Evolutionary conservation across 1,139 yeast genomes (phyloP).

Genomic region (Spathaspora sp.): DNA sequence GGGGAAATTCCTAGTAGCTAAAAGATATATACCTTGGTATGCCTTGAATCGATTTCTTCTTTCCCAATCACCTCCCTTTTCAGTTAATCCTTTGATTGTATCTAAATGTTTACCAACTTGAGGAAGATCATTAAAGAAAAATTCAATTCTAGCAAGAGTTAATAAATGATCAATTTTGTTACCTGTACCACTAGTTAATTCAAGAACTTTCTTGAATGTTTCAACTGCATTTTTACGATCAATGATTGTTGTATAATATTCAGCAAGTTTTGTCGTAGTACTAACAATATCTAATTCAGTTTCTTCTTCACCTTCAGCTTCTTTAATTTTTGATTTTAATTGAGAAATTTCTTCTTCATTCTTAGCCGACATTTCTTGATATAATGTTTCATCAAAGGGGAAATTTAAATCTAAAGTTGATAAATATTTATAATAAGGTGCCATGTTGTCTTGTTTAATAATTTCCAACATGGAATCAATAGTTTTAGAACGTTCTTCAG

Average conservation of each 20-base stretch:
- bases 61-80: slow-evolving; percentile 99
- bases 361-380: slow-evolving; percentile 46
- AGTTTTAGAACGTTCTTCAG: slow-evolving; percentile 36
- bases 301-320: slow-evolving; percentile 85
- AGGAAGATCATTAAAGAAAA: slow-evolving; percentile 77
- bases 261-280: slow-evolving; percentile 79
- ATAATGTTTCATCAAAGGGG: slow-evolving; percentile 60
- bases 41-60: slow-evolving; percentile 94
- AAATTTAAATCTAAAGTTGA: slow-evolving; percentile 48
- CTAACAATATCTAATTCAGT: slow-evolving; percentile 82
- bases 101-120: slow-evolving; percentile 74
- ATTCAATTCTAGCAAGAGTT: slow-evolving; percentile 81
- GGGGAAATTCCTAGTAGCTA: slow-evolving; percentile 82
- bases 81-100: slow-evolving; percentile 71
- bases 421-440: slow-evolving; percentile 80
- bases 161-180: slow-evolving; percentile 83
- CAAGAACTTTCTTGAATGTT: slow-evolving; percentile 73
- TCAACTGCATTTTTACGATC: slow-evolving; percentile 74
- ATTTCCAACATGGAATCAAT: slow-evolving; percentile 48
- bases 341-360: slow-evolving; percentile 58
- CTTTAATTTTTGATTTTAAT: slow-evolving; percentile 62
- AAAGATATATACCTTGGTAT: slow-evolving; percentile 77
- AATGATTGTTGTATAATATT: slow-evolving; percentile 82
- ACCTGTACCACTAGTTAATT: slow-evolving; percentile 83
- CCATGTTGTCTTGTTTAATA: slow-evolving; percentile 64